Conservation (phyloP, 352 stramenopile species). For the Globisporangium yorkense region DNA sequence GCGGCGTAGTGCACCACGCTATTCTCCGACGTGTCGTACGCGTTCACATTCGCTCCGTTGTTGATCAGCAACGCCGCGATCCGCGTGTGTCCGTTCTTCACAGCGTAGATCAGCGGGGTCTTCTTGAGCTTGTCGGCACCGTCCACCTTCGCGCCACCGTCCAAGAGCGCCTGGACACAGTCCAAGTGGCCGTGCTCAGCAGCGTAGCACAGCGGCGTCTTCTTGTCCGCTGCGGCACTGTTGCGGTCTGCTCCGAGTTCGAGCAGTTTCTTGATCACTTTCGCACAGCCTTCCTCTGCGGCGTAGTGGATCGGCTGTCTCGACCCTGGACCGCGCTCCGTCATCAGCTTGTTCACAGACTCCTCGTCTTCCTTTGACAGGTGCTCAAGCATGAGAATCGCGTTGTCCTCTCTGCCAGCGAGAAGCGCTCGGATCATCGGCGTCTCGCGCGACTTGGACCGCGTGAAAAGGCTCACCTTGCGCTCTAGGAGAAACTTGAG, state of each 20-base stretch:
- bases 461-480: slow-evolving; percentile 44
- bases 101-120: slow-evolving; percentile 64
- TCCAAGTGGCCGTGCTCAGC: slow-evolving; percentile 51
- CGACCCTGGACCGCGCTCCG: slow-evolving; percentile 39
- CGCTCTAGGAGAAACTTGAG: slow-evolving; percentile 59
- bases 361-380: slow-evolving; percentile 28
- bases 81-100: slow-evolving; percentile 66
- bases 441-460: slow-evolving; percentile 56
- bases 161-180: slow-evolving; percentile 43
- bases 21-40: slow-evolving; percentile 71
- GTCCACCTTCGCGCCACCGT: slow-evolving; percentile 53
- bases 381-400: slow-evolving; percentile 57
- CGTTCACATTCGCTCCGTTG: slow-evolving; percentile 65
- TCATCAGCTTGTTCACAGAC: slow-evolving; percentile 27
- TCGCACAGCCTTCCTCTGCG: slow-evolving; percentile 28
- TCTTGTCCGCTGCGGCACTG: slow-evolving; percentile 39
- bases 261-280: slow-evolving; percentile 44
- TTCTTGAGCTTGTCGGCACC: slow-evolving; percentile 71
- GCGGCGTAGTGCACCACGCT: slow-evolving; percentile 71
- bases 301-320: slow-evolving; percentile 66
- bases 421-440: slow-evolving; percentile 54
- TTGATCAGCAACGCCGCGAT: slow-evolving; percentile 60
- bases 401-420: slow-evolving; percentile 44
- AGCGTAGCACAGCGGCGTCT: slow-evolving; percentile 52
- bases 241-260: slow-evolving; percentile 50